phyloP scores from a whole-genome alignment of 1,284 basidiomycete genomes.

The Leccinum cinnamomeum region DNA sequence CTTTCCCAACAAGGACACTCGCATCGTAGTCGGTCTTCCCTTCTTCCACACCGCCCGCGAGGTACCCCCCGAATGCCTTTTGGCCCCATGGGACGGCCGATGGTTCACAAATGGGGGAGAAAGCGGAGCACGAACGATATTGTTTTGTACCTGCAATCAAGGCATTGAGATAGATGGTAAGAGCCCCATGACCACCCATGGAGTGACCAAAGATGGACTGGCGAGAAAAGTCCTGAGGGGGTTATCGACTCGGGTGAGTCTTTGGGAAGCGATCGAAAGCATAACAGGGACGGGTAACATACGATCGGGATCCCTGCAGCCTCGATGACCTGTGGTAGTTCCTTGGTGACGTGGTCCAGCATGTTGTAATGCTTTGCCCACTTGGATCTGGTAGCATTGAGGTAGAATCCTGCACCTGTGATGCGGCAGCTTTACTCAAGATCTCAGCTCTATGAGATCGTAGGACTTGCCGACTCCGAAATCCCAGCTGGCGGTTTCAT shows the following conservation, averaged over 20 bases:
- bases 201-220: constrained; percentile 86
- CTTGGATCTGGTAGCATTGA: constrained; percentile 82
- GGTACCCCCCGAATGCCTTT: constrained; percentile 92
- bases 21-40: constrained; percentile 81
- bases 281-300: constrained; percentile 25
- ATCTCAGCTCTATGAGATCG: neutral
- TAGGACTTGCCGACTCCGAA: constrained; percentile 69
- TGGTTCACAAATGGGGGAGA: constrained; percentile 91
- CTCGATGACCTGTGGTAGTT: constrained; percentile 78
- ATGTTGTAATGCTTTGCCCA: constrained; percentile 90
- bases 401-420: constrained; percentile 88
- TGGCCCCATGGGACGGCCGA: constrained; percentile 87
- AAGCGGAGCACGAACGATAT: constrained; percentile 91
- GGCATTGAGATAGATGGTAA: constrained; percentile 86
- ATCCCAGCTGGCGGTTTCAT: constrained; percentile 89
- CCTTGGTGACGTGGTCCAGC: constrained; percentile 79
- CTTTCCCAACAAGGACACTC: constrained; percentile 73
- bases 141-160: constrained; percentile 50
- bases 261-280: neutral
- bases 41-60: constrained; percentile 76
- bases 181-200: constrained; percentile 92
- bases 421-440: neutral
- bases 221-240: constrained; percentile 61
- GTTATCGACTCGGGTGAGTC: constrained; percentile 1
- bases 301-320: constrained; percentile 68